Conservation (phyloP, 306 rosid genomes). For the Prunus padus region DNA sequence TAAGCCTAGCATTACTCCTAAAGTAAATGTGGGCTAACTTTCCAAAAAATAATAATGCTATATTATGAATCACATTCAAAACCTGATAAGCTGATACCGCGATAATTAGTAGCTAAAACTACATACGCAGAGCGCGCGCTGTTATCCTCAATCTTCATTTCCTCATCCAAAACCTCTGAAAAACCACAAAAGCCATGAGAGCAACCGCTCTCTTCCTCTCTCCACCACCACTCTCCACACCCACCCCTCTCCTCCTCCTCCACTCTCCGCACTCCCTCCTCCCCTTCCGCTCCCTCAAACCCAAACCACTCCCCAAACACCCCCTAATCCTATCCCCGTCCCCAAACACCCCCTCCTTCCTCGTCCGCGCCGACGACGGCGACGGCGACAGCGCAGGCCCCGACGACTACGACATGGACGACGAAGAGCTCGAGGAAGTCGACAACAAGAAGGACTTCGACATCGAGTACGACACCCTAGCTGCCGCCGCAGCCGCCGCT, state of each 20-base stretch:
- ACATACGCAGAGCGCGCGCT: background rate
- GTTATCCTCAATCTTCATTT: background rate
- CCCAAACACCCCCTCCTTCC: conserved; percentile 39
- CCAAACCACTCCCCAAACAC: conserved; percentile 25
- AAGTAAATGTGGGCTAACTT: too few species aligned
- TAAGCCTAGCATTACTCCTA: too few species aligned
- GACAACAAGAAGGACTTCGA: conserved; percentile 93
- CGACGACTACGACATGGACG: conserved; percentile 87
- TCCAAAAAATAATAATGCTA: too few species aligned
- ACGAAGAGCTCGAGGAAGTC: conserved; percentile 77
- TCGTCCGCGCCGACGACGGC: conserved; percentile 62
- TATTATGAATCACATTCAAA: too few species aligned
- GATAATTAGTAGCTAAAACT: too few species aligned
- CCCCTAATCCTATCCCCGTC: conserved; percentile 13
- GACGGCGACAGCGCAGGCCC: conserved; percentile 59
- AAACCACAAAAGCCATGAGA: conserved; percentile 18
- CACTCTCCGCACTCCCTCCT: conserved; percentile 14
- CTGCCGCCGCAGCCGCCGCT: conserved; percentile 24
- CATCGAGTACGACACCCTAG: conserved; percentile 72
- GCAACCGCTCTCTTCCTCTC: conserved; percentile 37
- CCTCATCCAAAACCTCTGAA: conserved; percentile 21
- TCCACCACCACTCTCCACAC: conserved; percentile 24
- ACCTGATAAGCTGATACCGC: too few species aligned
- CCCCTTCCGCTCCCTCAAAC: conserved; percentile 26
- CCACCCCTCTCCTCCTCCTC: conserved; percentile 19